Percentiles rank a stretch among this genome's conserved stretches.
Evolutionary conservation across 495 filamentous ascomycete species (phyloP).

Genomic region (Penicillium canescens): DNA sequence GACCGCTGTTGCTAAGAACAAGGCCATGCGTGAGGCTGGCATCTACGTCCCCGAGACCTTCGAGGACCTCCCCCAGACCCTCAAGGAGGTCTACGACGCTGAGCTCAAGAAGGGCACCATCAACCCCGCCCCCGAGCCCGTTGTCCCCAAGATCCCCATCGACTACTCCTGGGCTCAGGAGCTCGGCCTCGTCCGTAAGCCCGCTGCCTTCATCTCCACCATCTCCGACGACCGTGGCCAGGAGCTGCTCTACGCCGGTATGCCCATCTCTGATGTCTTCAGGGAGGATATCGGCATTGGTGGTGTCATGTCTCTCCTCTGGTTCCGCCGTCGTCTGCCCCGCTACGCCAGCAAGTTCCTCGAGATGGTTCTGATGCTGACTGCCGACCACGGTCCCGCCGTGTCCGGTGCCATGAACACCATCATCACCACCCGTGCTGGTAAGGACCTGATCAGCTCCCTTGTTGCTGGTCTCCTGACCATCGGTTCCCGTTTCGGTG

Average conservation of each 20-base stretch:
- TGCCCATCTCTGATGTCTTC: slow-evolving; percentile 99
- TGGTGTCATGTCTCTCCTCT: slow-evolving; percentile 98
- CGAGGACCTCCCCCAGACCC: slow-evolving; percentile 81
- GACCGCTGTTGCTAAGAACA: slow-evolving; percentile 95
- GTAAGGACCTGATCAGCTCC: slow-evolving; percentile 95
- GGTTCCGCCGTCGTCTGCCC: slow-evolving; percentile 98
- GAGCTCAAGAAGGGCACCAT: slow-evolving; percentile 82
- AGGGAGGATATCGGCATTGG: slow-evolving; percentile 97
- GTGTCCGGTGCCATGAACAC: slow-evolving; percentile 99
- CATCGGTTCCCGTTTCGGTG: slow-evolving; percentile 97
- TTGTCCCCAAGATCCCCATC: slow-evolving; percentile 97
- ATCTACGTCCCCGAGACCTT: slow-evolving; percentile 95
- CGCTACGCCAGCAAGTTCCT: slow-evolving; percentile 97
- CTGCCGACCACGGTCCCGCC: slow-evolving; percentile 97
- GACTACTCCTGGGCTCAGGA: slow-evolving; percentile 99
- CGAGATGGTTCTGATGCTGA: slow-evolving; percentile 99
- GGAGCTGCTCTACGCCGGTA: slow-evolving; percentile 96
- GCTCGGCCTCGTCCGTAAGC: slow-evolving; percentile 98
- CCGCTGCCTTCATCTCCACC: slow-evolving; percentile 98
- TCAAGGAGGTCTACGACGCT: slow-evolving; percentile 79
- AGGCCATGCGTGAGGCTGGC: slow-evolving; percentile 90
- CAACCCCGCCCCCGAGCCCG: slow-evolving; percentile 81
- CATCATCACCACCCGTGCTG: slow-evolving; percentile 98
- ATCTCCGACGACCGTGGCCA: slow-evolving; percentile 99
- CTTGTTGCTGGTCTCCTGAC: slow-evolving; percentile 96